Base-by-base conservation (phyloP, 208 protist species). In the Trypanosoma brucei region DNA sequence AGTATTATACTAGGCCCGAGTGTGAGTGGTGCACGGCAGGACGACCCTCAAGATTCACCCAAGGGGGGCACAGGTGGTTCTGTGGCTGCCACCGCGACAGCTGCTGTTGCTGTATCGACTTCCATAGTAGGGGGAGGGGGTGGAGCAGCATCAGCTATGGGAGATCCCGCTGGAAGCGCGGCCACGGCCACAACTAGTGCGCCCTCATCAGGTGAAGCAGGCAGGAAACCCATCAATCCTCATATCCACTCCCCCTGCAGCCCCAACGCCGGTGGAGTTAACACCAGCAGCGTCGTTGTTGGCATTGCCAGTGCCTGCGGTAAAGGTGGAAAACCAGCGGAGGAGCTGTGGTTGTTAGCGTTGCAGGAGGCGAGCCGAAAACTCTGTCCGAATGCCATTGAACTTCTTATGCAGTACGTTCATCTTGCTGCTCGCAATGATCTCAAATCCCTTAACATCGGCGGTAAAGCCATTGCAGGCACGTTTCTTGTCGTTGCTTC, bases 401-500 rank as follows among this genome's bases (percentile, higher is more conserved):
- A 59, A 4, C 65, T 88, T 51, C 70, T 91, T 33, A 49, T 78
- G 33, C 72, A 58, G 46, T 86, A 78, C 72, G 56, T 56, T 11
- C 64, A 62, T 40, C 44, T 64, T 52, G 67, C 61, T 4, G 45
- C 42, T 14, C 49, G 44, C 3, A 68, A 52, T 51, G 31, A 54
- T 42, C 45, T 72, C 3, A 65, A 72, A 42, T 77, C 69, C 59
- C 61, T 92, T 30, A 68, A 73, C 3, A 72, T 76, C 42, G 69
- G 72, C 0, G 82, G 80, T 7, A 68, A 76, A 31, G 82, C 79
- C 35, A 73, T 92, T 39, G 68, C 75, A 5, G 75, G 79, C 9
- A 79, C 81, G 6, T 62, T 86, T 51, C 70, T 90, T 44, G 53
- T 82, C 4, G 55, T 91, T 54, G 76, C 78, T 3, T 82, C 78